A percentile compares a stretch with the other conserved stretches of the same genome.
phyloP scores from a whole-genome alignment of 2,329 filamentous ascomycete genomes.

The Ophiostoma ips region DNA sequence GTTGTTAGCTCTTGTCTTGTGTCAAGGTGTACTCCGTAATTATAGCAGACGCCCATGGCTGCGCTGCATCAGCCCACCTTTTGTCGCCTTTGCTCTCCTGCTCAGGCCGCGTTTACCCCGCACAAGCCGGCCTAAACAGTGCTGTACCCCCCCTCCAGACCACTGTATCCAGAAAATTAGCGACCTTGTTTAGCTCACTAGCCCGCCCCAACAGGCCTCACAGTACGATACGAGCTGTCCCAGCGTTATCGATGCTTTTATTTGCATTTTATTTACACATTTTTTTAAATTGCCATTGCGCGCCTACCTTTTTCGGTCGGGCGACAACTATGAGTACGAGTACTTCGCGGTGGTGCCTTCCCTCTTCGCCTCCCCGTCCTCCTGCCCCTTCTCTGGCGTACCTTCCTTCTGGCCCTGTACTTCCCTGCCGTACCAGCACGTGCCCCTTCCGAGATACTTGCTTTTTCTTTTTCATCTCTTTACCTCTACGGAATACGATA shows the following conservation, averaged over 20 bases:
- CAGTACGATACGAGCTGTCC: not conserved
- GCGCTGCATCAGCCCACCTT: not conserved
- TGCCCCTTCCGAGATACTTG: not conserved
- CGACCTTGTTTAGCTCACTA: not conserved
- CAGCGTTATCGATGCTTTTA: not conserved
- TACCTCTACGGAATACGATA: no score
- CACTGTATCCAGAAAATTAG: not conserved
- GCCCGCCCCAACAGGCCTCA: not conserved
- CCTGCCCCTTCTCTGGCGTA: not conserved
- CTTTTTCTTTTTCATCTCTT: not conserved
- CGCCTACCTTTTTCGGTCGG: not conserved
- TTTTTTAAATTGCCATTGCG: not conserved
- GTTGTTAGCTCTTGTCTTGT: no score
- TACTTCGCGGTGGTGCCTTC: not conserved
- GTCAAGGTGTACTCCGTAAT: not conserved
- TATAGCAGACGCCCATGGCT: not conserved
- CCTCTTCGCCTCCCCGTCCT: not conserved
- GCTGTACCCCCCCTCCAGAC: not conserved
- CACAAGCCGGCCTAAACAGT: not conserved
- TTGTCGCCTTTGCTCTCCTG: not conserved
- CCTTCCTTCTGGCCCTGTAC: not conserved
- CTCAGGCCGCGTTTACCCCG: not conserved
- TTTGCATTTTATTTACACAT: not conserved
- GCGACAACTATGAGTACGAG: not conserved
- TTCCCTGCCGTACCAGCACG: not conserved